Percentiles rank a stretch among this genome's conserved stretches.
Conservation (phyloP, 2,329 filamentous ascomycete genomes). For the Arthroderma sp. region DNA sequence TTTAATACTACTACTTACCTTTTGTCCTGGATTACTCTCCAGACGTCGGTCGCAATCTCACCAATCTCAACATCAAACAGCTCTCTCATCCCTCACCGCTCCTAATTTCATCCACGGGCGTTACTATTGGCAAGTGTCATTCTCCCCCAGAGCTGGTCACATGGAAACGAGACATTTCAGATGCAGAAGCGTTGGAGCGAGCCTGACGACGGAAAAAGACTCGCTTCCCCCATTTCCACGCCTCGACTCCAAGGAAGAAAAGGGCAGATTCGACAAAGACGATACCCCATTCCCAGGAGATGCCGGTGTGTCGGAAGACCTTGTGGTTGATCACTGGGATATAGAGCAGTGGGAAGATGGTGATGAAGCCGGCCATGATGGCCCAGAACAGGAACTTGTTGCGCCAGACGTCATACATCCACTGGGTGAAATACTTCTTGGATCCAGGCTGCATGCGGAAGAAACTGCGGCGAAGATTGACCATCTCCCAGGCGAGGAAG, state of each 20-base stretch:
- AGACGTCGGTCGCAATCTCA: no score
- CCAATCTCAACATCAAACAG: background rate
- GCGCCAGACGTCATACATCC: conserved; percentile 55
- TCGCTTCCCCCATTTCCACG: conserved; percentile 57
- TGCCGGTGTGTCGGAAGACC: conserved; percentile 55
- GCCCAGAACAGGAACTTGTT: conserved; percentile 63
- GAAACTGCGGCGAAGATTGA: conserved; percentile 59
- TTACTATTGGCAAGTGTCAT: conserved; percentile 4
- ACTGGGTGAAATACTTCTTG: conserved; percentile 51
- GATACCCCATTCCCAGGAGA: conserved; percentile 59
- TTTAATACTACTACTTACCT: background rate
- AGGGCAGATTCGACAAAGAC: conserved; percentile 49
- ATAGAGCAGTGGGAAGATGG: conserved; percentile 51
- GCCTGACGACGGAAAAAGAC: conserved; percentile 35
- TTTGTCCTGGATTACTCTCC: background rate
- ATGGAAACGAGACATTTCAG: background rate
- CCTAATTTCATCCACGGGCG: background rate
- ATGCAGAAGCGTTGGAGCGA: background rate
- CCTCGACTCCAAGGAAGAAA: conserved; percentile 54
- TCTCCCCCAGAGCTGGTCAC: conserved; percentile 6
- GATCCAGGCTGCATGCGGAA: conserved; percentile 59
- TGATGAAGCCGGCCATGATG: conserved; percentile 45
- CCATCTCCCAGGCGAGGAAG: conserved; percentile 68
- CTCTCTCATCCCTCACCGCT: background rate
- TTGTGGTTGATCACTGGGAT: conserved; percentile 54